Conservation (phyloP, 768 basidiomycete genomes). For the Trametes sanguinea region DNA sequence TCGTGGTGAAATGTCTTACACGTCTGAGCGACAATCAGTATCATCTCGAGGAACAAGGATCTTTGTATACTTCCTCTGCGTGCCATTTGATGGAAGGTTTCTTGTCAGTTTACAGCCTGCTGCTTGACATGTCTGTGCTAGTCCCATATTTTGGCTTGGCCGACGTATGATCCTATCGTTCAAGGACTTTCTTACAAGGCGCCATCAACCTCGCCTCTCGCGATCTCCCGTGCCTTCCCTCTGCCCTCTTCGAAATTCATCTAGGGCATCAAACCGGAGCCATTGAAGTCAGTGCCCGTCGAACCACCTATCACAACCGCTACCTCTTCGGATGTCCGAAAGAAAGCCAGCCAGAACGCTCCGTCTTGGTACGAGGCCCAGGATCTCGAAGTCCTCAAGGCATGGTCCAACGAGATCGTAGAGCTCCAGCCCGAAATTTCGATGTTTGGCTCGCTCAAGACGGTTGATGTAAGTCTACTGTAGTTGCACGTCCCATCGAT, state of each 20-base stretch:
- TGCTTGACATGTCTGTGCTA: constrained; percentile 21
- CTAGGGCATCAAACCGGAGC: constrained; percentile 71
- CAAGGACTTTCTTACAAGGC: constrained; percentile 46
- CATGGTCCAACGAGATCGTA: constrained; percentile 77
- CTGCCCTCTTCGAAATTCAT: constrained; percentile 79
- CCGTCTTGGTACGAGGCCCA: constrained; percentile 83
- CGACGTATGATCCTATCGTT: constrained; percentile 46
- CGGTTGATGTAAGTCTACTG: constrained; percentile 64
- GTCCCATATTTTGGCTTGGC: constrained; percentile 40
- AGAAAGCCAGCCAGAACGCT: constrained; percentile 44
- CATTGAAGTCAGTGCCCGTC: constrained; percentile 62
- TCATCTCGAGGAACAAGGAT: too few species aligned
- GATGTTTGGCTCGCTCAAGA: constrained; percentile 81
- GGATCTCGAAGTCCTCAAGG: constrained; percentile 74
- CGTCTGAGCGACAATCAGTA: too few species aligned
- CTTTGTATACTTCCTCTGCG: too few species aligned
- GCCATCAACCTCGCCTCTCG: constrained; percentile 76
- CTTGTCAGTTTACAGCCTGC: not conserved
- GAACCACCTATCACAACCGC: constrained; percentile 55
- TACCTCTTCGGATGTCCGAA: constrained; percentile 27
- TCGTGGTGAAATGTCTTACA: not conserved
- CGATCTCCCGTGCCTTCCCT: constrained; percentile 70
- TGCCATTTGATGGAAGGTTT: too few species aligned
- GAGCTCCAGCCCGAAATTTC: constrained; percentile 84
- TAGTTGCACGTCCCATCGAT: not conserved